Conservation (phyloP, 345 rosid genomes). For the Sisymbrium irio region DNA sequence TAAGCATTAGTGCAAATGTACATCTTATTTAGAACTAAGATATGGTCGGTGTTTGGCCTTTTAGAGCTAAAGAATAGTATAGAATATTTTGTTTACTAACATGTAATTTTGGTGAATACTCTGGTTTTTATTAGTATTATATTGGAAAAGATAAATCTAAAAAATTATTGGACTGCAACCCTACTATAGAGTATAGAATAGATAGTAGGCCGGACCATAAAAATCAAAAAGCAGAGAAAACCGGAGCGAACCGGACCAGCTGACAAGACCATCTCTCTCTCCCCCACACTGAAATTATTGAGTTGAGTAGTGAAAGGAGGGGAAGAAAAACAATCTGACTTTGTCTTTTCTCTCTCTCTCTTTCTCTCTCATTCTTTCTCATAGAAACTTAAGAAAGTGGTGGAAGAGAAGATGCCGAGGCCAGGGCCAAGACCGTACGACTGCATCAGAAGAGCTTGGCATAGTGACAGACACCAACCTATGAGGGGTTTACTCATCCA, state of each 20-base stretch:
- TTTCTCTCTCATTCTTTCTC: background rate
- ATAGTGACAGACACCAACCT: constrained; percentile 91
- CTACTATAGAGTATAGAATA: constrained; percentile 8
- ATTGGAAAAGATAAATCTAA: background rate
- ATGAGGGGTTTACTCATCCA: constrained; percentile 84
- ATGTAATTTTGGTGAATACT: background rate
- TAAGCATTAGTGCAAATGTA: background rate
- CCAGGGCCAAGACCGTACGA: constrained; percentile 97
- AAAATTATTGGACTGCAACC: constrained; percentile 14
- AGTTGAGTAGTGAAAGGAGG: constrained; percentile 3
- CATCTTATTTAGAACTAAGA: background rate
- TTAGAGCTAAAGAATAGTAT: background rate
- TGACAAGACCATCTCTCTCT: constrained; percentile 2
- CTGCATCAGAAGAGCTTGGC: constrained; percentile 95
- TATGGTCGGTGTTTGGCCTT: background rate
- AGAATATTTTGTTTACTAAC: background rate
- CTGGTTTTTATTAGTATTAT: background rate
- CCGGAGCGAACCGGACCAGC: background rate
- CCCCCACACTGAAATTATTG: constrained; percentile 32
- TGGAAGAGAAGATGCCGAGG: constrained; percentile 65
- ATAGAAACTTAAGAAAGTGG: constrained; percentile 1
- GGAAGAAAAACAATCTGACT: background rate
- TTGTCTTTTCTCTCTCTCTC: constrained; percentile 15
- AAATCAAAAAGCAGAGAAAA: background rate
- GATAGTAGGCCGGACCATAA: constrained; percentile 18